These are phyloP conservation scores for Conoideocrella luteorostrata DNA, from an alignment of 2,329 filamentous ascomycete genomes.

Conservation along the genomic window DNA sequence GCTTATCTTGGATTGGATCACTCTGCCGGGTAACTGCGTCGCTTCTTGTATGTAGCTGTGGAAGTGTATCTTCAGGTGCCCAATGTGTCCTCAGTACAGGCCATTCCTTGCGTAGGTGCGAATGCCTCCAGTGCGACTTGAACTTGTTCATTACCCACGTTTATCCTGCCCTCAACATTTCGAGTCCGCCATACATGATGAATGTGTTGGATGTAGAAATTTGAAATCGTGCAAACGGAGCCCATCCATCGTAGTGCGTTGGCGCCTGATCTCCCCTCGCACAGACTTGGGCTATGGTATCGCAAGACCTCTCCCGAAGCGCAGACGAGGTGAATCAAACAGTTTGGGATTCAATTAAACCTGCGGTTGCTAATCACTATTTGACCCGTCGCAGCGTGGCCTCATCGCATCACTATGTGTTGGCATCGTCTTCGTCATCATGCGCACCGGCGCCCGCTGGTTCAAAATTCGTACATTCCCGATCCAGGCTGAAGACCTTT, in stretches of 20 bases:
- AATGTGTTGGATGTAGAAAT: not conserved
- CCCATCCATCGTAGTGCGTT: not conserved
- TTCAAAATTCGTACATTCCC: slow-evolving; percentile 12
- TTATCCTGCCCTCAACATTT: too few species aligned
- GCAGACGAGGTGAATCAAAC: slow-evolving; percentile 8
- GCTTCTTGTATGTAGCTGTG: too few species aligned
- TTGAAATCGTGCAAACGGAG: not conserved
- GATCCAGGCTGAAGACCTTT: slow-evolving; percentile 12
- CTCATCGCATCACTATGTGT: slow-evolving; percentile 12
- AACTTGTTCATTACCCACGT: too few species aligned
- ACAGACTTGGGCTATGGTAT: slow-evolving; percentile 6
- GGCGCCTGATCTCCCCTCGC: not conserved
- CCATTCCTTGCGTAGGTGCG: too few species aligned
- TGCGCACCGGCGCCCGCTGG: slow-evolving; percentile 13
- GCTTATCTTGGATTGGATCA: too few species aligned
- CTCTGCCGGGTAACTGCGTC: too few species aligned
- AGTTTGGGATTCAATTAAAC: not conserved
- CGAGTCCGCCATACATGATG: too few species aligned
- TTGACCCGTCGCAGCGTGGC: not conserved
- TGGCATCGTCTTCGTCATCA: slow-evolving; percentile 9
- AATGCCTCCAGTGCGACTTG: too few species aligned
- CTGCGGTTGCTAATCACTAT: not conserved
- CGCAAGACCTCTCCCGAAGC: slow-evolving; percentile 10
- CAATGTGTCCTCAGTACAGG: too few species aligned
- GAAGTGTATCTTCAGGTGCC: too few species aligned